A percentile compares a stretch with the other conserved stretches of the same genome.
These are phyloP conservation scores for Colletotrichum musae DNA, from an alignment of 2,329 filamentous ascomycete species.

Conservation along the genomic window DNA sequence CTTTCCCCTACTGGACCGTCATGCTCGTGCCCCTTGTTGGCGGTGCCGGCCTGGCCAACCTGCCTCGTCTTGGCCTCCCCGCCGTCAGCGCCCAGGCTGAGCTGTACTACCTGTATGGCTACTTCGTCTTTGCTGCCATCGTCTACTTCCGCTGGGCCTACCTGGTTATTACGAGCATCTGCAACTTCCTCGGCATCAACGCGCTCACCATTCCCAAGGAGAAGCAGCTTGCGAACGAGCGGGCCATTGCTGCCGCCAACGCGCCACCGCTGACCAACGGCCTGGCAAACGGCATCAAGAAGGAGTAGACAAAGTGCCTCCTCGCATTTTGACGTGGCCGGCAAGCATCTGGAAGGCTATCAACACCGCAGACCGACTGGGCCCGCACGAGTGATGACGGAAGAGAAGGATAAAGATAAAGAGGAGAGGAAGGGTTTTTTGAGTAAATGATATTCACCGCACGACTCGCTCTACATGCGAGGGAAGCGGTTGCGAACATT, in stretches of 20 bases:
- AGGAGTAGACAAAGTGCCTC: constrained; percentile 43
- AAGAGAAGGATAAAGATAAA: constrained; percentile 1
- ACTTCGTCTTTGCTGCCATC: constrained; percentile 86
- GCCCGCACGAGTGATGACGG: background rate
- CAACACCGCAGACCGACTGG: constrained; percentile 5
- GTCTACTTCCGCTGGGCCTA: constrained; percentile 95
- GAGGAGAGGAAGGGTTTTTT: constrained; percentile 1
- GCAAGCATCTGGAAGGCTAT: background rate
- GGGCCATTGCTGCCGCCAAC: constrained; percentile 56
- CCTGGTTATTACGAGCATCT: constrained; percentile 91
- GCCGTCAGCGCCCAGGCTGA: constrained; percentile 77
- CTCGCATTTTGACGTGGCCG: background rate
- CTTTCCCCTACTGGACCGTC: constrained; percentile 97
- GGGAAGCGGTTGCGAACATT: constrained; percentile 28
- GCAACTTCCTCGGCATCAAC: constrained; percentile 92
- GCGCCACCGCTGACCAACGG: constrained; percentile 43
- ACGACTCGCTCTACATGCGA: constrained; percentile 9
- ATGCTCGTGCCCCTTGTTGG: constrained; percentile 90
- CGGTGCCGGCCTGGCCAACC: constrained; percentile 85
- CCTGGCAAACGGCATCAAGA: constrained; percentile 47
- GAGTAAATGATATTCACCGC: constrained; percentile 16
- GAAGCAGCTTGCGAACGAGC: constrained; percentile 70
- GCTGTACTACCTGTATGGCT: constrained; percentile 85
- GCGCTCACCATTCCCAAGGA: constrained; percentile 86
- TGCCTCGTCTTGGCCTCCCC: constrained; percentile 82